Evolutionary conservation across 2,329 filamentous ascomycete species (phyloP), one percentile per base, ranked within the genome.

Genomic region (Aspergillus fischeri): DNA sequence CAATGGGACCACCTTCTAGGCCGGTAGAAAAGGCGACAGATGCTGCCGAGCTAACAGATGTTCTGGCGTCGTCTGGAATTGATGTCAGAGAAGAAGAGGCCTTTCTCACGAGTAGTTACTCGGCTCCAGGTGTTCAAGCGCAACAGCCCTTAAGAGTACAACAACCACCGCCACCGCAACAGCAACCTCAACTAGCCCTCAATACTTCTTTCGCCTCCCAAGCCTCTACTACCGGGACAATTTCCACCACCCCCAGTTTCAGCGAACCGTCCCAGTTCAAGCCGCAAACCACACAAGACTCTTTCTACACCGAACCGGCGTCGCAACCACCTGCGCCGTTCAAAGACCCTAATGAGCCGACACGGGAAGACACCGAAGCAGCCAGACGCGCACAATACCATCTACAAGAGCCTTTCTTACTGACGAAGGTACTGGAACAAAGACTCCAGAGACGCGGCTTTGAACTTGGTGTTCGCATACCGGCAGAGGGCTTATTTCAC

Each of bases 81-180:
- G 90, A 96, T 77, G 76, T 96, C 49, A 86, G 88, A 57, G 91
- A 91, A 62, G 92, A 96, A 73, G 91, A 95, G 68, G 90, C 92
- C 65, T 90, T 86, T 63, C 81, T 94, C 72, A 87, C 90, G 48
- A 86, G 69, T 68, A 78, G 69, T 68, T 81, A 69, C 72, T 77
- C 65, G 65, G 74, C 57, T 74, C 78, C 54, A 80, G 68, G 65
- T 55, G 67, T 67, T 52, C 69, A 73, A 62, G 67, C 66, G 55
- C 72, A 73, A 55, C 65, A 70, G 55, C 61, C 64, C 49, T 65
- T 65, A 25, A 65, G 72, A 60, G 64, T 58, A 54, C 54, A 53
- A 78, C 85, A 64, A 74, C 80, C 52, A 74, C 81, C 65, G 21
- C 41, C 56, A 11, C 59, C 62, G 6, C 67, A 67, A 52, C 65